Evolutionary conservation across 768 basidiomycete species (phyloP), one percentile per base, ranked within the genome.

Genomic region (Strobilomyces dryophilus): DNA sequence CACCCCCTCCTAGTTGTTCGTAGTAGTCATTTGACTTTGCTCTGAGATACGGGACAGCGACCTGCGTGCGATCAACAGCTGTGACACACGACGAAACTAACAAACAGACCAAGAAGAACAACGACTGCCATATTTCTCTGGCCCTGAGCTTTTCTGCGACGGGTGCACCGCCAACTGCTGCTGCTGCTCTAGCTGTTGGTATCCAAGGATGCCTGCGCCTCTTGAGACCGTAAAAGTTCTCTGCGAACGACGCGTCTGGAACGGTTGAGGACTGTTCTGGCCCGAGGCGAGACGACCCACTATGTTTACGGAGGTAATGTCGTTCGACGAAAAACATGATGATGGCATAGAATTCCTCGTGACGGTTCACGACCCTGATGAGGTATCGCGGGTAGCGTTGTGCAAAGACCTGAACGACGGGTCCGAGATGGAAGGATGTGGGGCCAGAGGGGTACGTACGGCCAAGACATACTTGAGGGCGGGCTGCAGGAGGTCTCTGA

Each of bases 141-240:
- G 63, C 69, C 45, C 85, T 73, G 31, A 98, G 73, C 49, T 76
- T 80, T 68, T 90, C 89, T 61, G 83, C 84, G 3, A 72, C 61
- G 11, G 84, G 81, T 31, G 84, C 70, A 4, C 84, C 82, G 12
- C 81, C 84, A 10, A 87, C 83, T 37, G 88, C 89, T 26, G 80
- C 79, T 40, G 74, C 72, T 1, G 85, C 80, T 51, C 89, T 78
- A 39, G 87, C 82, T 2, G 81, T 83, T 56, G 85, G 79, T 57
- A 91, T 82, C 61, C 81, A 79, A 4, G 89, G 87, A 52, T 79
- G 76, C 35, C 89, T 74, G 53, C 92, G 76, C 40, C 94, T 74
- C 66, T 93, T 93, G 44, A 99, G 71, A 0, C 92, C 92, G 70
- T 98, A 98, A 67, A 99, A 98, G 62, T 95, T 89, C 70, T 98